phyloP scores from a whole-genome alignment of 192 early-diverging fungal genomes.

The Borealophlyctis nickersoniae region DNA sequence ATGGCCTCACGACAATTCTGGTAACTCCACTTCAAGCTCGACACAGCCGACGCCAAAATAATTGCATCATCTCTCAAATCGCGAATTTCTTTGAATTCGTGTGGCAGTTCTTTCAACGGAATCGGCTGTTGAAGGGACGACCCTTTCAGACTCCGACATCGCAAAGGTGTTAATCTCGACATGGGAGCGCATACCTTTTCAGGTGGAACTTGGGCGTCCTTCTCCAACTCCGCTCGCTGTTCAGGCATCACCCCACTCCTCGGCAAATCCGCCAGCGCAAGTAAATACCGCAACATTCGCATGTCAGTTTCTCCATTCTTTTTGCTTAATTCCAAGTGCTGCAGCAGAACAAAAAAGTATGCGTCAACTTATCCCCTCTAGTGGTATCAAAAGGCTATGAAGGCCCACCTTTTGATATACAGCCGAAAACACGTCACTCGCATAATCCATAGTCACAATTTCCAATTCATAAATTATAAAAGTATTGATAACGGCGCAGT shows the following conservation, averaged over 20 bases:
- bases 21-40: not conserved
- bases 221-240: not conserved
- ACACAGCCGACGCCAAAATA: not conserved
- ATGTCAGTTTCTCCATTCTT: not conserved
- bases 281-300: not conserved
- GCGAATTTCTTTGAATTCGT: not conserved
- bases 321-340: not conserved
- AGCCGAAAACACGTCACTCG: not conserved
- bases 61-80: not conserved
- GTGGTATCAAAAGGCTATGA: not conserved
- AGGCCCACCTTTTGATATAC: not conserved
- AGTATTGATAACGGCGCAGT: not conserved
- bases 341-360: not conserved
- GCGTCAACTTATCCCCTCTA: not conserved
- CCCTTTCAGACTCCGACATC: too few species aligned
- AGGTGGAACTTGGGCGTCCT: too few species aligned
- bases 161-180: too few species aligned
- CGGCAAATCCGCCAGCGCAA: not conserved
- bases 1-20: not conserved
- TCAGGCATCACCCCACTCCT: not conserved
- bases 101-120: not conserved
- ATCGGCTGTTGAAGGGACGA: not conserved
- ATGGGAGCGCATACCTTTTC: not conserved
- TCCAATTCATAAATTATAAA: not conserved
- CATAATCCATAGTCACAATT: not conserved